Evolutionary conservation across 805 yeast genomes (phyloP), one percentile per base, ranked within the genome.

Genomic region (Yarrowia divulgata): DNA sequence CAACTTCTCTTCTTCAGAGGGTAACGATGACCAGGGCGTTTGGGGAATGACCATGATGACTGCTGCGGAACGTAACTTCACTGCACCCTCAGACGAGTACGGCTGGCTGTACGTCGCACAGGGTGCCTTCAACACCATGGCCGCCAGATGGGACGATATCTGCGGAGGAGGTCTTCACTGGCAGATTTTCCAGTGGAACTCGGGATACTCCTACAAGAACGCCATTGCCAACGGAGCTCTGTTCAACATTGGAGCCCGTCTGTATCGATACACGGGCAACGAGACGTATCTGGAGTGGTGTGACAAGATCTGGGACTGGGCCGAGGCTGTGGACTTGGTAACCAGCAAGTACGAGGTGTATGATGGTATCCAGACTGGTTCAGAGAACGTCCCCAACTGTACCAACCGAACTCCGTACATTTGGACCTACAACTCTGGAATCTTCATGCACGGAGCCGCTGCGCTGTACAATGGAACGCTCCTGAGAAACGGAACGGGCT

Each of bases 21-120:
- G 98, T 75, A 94, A 94, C 77, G 99, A 94, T 83, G 98, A 94
- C 82, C 98, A 94, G 81, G 97, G 91, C 1, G 92, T 94, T 78
- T 94, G 98, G 98, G 98, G 97, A 5, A 82, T 95, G 71, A 90
- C 97, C 0, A 96, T 88, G 4, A 91, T 94, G 90, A 88, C 87
- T 37, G 98, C 98, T 0, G 96, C 96, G 0, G 98, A 94, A 78
- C 84, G 89, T 76, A 91, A 91, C 79, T 93, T 93, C 76, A 81
- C 91, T 0, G 87, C 88, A 74, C 93, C 96, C 1, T 80, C 87
- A 75, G 85, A 81, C 66, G 78, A 84, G 68, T 92, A 92, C n/a
- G 86, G 86, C 70, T 94, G 98, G 98, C 83, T 92, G 40, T 84
- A 87, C 67, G 81, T 93, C 75, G 90, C 96, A 0, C 97, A 92